phyloP scores from a whole-genome alignment of 495 filamentous ascomycete species.

The Recurvomyces mirabilis region DNA sequence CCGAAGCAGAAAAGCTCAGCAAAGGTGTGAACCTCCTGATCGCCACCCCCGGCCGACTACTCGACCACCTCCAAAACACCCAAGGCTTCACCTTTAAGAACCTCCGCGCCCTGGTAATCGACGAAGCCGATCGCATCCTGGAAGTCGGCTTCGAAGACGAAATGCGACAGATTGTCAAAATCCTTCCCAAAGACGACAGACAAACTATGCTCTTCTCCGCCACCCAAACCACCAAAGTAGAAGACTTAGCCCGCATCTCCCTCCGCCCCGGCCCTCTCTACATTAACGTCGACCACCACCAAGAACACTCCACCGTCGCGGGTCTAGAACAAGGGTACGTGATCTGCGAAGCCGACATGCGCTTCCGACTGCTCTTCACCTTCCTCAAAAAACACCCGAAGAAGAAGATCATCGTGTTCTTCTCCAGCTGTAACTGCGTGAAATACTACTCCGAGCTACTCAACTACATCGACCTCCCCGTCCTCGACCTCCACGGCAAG shows the following conservation, averaged over 20 bases:
- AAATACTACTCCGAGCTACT: slow-evolving; percentile 90
- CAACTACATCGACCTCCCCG: slow-evolving; percentile 92
- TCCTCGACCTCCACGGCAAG: slow-evolving; percentile 80
- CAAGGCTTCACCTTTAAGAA: slow-evolving; percentile 91
- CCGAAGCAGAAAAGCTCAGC: slow-evolving; percentile 84
- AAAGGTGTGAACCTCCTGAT: slow-evolving; percentile 94
- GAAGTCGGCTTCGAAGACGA: slow-evolving; percentile 98
- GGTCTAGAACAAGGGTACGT: slow-evolving; percentile 94
- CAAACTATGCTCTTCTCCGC: slow-evolving; percentile 97
- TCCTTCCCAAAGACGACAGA: slow-evolving; percentile 74
- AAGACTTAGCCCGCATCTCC: slow-evolving; percentile 89
- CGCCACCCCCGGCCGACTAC: slow-evolving; percentile 81
- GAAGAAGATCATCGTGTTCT: slow-evolving; percentile 97
- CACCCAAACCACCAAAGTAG: slow-evolving; percentile 96
- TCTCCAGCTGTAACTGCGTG: slow-evolving; percentile 85
- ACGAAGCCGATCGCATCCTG: slow-evolving; percentile 87
- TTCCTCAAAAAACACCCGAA: slow-evolving; percentile 84
- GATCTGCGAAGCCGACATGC: slow-evolving; percentile 80
- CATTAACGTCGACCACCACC: slow-evolving; percentile 78
- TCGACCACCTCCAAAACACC: slow-evolving; percentile 93
- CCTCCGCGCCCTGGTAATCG: slow-evolving; percentile 74
- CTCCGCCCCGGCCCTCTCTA: slow-evolving; percentile 85
- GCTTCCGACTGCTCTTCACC: slow-evolving; percentile 88
- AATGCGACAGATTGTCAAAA: slow-evolving; percentile 94
- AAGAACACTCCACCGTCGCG: slow-evolving; percentile 76